Evolutionary conservation across 192 early-diverging fungal species (phyloP), one percentile per base, ranked within the genome.

Genomic region (Gryganskiella cystojenkinii): DNA sequence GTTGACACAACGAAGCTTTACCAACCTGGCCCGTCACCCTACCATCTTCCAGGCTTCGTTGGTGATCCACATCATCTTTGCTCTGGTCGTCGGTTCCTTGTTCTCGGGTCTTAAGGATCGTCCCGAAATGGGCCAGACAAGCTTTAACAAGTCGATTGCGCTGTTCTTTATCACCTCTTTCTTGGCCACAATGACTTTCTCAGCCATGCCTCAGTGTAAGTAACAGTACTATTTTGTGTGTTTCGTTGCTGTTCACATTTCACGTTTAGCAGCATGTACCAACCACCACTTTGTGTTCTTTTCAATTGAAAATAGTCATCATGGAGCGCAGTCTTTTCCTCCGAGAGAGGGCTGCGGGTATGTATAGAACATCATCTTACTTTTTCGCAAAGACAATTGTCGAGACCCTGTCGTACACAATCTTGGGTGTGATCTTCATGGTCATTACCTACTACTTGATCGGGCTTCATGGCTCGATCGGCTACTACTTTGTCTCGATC

Each of bases 391-490:
- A 93, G 81, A 84, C 92, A 37, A 66, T 73, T 33, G 46, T 54
- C 28, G 60, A 72, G 37, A 67, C 62, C 19, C 34, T 61, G 11
- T 68, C 62, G 4, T 64, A 65, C 45, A 91, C 94, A 0, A 83
- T 97, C 9, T 93, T 94, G 13, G 92, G 94, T 0, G 67, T 97
- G 44, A 84, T 95, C 60, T 85, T 95, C 46, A 91, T 90, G 3
- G 83, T 93, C 17, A 96, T 96, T 72, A 86, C 87, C 25, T 96
- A 95, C 81, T 89, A 89, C 42, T 93, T 96, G 90, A 92, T 94
- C 1, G 95, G 95, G 0, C 85, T 95, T 1, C 83, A 92, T 0
- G 81, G 90, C 19, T 87, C 85, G 0, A 70, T 82, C 20, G 43
- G 67, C 24, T 90, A 92, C 47, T 89, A 89, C 75, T 80, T 94